Percentiles rank a stretch among this genome's conserved stretches.
Conservation (phyloP, 495 filamentous ascomycete species). For the Sphaerosporella brunnea region DNA sequence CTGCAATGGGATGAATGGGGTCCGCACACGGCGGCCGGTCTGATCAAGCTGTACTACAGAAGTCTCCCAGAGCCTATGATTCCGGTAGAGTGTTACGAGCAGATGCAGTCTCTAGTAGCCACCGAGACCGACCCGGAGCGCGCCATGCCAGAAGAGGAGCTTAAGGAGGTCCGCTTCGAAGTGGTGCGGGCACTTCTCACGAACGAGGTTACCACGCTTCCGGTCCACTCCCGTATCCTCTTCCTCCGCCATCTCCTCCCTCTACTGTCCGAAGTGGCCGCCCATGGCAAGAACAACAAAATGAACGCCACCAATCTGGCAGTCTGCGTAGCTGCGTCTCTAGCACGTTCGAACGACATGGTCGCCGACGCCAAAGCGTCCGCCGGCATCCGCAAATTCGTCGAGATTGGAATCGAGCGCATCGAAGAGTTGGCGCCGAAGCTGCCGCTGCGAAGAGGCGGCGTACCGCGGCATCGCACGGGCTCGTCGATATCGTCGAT, state of each 20-base stretch:
- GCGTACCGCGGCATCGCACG: not conserved
- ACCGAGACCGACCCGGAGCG: constrained; percentile 20
- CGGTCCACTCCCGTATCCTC: constrained; percentile 30
- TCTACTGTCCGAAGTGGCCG: constrained; percentile 31
- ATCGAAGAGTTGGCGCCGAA: constrained; percentile 20
- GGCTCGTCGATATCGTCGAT: no score
- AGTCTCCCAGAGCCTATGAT: constrained; percentile 37
- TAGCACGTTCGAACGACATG: constrained; percentile 28
- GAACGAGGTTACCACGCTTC: constrained; percentile 28
- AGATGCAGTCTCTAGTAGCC: constrained; percentile 7
- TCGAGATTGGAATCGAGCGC: constrained; percentile 29
- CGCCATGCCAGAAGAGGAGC: constrained; percentile 22
- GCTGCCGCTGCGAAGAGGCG: constrained; percentile 6
- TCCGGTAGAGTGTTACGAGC: constrained; percentile 30
- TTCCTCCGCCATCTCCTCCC: constrained; percentile 36
- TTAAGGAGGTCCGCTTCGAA: constrained; percentile 11
- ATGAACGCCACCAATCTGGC: constrained; percentile 37
- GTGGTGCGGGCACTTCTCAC: constrained; percentile 14
- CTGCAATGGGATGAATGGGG: constrained; percentile 34
- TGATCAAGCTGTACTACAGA: constrained; percentile 41
- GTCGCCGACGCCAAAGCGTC: constrained; percentile 34
- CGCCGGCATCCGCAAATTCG: constrained; percentile 29
- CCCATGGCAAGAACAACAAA: constrained; percentile 31
- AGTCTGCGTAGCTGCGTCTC: constrained; percentile 33
- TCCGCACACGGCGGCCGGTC: constrained; percentile 33